Base-by-base conservation (phyloP, 352 stramenopile species). In the Phytophthora sojae region DNA sequence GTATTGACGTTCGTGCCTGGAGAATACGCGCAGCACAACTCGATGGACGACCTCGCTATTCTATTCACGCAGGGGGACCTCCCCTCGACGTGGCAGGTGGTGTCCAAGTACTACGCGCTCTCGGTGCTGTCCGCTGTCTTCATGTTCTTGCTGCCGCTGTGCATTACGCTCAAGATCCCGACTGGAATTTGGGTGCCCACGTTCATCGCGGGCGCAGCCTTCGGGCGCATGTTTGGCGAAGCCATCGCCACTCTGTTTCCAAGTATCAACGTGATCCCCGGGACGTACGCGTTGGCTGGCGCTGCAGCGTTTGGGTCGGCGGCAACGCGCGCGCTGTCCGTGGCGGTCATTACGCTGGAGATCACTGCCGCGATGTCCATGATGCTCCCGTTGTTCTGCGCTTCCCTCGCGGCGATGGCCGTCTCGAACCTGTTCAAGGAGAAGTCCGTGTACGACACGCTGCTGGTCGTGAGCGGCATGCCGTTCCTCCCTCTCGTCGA, bases 291-390 rank as follows among this genome's bases (percentile, higher is more conserved):
- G 14, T 77, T 97, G 29, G 90, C 82, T 21, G 90, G 91, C 1
- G 91, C 86, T 47, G 88, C 90, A 1, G 85, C 88, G 4, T 94
- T 94, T 44, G 79, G 86, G 0, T 82, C 73, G 3, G 86, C 83
- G 15, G 83, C 86, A 3, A 97, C 91, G 9, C 77, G 89, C 11
- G 91, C 91, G 2, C 75, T 97, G 1, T 96, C 87, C 3, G 87
- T 91, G 11, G 90, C 89, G 1, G 91, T 97, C 44, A 97, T 97
- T 66, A 92, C 90, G 2, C 72, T 96, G 37, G 90, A 97, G 68
- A 90, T 97, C 65, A 97, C 90, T 23, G 76, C 88, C 12, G 80
- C 88, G 32, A 95, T 97, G 78, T 79, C 81, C 6, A 74, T 96
- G 62, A 94, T 96, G 57, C 80, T 95, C 19, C 90, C 90, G 2